These are phyloP conservation scores for Corynespora cassiicola DNA, from an alignment of 2,329 filamentous ascomycete genomes.

Conservation along the genomic window DNA sequence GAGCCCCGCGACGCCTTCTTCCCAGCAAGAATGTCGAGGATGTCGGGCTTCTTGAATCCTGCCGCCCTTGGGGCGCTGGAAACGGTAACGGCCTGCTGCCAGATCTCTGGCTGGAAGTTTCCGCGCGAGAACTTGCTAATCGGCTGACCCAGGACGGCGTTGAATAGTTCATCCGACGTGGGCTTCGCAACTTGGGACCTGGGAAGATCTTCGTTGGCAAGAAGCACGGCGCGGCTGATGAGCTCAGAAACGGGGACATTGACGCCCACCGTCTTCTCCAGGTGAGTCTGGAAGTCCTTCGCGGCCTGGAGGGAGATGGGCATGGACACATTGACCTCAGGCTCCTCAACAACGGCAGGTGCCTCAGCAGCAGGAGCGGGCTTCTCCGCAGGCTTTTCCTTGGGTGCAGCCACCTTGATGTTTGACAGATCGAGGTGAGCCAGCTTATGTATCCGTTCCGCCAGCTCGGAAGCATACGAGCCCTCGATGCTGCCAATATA, in stretches of 20 bases:
- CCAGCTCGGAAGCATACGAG: constrained; percentile 73
- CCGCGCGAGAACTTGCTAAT: constrained; percentile 61
- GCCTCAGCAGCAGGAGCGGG: constrained; percentile 45
- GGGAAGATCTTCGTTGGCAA: constrained; percentile 88
- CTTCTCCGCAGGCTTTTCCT: constrained; percentile 51
- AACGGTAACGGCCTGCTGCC: constrained; percentile 45
- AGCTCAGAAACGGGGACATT: constrained; percentile 86
- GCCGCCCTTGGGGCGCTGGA: constrained; percentile 39
- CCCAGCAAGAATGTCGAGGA: constrained; percentile 76
- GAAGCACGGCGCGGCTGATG: constrained; percentile 80
- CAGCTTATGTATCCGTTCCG: constrained; percentile 75
- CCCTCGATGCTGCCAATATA: constrained; percentile 81
- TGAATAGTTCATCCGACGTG: constrained; percentile 83
- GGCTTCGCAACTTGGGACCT: constrained; percentile 68
- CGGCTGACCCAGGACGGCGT: constrained; percentile 80
- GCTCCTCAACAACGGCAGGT: constrained; percentile 51
- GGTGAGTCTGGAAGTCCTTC: constrained; percentile 78
- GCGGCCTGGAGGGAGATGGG: constrained; percentile 82
- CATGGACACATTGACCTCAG: constrained; percentile 68
- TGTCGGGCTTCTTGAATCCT: constrained; percentile 67
- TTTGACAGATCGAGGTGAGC: constrained; percentile 91
- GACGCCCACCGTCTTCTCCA: constrained; percentile 78
- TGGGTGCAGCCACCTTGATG: constrained; percentile 75
- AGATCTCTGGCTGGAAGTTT: constrained; percentile 76
- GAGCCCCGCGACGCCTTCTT: constrained; percentile 38